Percentiles rank a stretch among this genome's conserved stretches.
These are phyloP conservation scores for Globisporangium carolinianum DNA, from an alignment of 352 stramenopile genomes.

Conservation along the genomic window DNA sequence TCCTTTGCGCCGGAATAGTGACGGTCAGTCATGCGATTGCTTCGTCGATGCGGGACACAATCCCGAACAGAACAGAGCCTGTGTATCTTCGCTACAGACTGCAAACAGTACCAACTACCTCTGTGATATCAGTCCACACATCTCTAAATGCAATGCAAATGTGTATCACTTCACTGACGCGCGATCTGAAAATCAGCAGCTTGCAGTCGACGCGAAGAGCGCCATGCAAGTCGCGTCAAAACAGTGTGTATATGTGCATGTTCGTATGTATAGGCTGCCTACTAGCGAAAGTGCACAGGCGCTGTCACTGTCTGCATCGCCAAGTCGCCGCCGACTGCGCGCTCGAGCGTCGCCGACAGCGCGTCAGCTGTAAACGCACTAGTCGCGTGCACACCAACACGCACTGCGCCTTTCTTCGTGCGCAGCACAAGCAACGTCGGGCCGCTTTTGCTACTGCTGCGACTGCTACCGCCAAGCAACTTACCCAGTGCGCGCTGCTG, in stretches of 20 bases:
- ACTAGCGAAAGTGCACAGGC: conserved; percentile 34
- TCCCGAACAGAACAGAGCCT: no score
- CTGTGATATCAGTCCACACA: no score
- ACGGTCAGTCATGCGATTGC: no score
- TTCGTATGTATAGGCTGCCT: not conserved
- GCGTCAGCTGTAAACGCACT: conserved; percentile 39
- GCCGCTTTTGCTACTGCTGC: conserved; percentile 6
- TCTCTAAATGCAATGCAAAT: no score
- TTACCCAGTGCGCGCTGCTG: conserved; percentile 48
- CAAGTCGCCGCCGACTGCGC: conserved; percentile 62
- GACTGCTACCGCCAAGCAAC: conserved; percentile 21
- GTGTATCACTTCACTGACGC: no score
- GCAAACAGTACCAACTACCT: no score
- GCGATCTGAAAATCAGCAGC: no score
- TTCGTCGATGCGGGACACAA: no score
- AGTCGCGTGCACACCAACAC: conserved; percentile 30
- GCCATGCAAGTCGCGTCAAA: not conserved
- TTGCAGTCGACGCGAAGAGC: no score
- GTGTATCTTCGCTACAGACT: no score
- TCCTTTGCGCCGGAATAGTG: no score
- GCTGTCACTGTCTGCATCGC: conserved; percentile 24
- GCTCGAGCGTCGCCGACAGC: conserved; percentile 64
- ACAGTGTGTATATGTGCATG: not conserved
- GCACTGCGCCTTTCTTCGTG: conserved; percentile 58
- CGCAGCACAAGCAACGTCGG: conserved; percentile 57